Conservation (phyloP, 768 basidiomycete species). For the Mycena pura region DNA sequence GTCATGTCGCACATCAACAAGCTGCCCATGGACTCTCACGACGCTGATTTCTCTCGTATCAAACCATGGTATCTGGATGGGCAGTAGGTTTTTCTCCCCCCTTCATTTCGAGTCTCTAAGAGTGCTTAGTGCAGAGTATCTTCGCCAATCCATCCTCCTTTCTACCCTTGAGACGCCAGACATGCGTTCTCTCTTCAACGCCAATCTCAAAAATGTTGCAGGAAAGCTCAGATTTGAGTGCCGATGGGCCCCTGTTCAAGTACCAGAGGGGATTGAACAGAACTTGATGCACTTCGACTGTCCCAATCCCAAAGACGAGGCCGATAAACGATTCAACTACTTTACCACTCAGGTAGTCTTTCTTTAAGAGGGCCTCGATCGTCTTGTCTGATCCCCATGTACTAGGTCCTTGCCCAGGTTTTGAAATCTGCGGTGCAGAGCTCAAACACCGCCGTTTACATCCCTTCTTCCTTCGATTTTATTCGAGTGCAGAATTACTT, state of each 20-base stretch:
- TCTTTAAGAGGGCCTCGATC: background rate
- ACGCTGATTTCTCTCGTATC: conserved; percentile 94
- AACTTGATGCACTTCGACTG: conserved; percentile 80
- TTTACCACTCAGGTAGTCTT: conserved; percentile 83
- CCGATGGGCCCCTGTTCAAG: conserved; percentile 73
- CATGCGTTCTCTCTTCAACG: conserved; percentile 79
- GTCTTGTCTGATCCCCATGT: background rate
- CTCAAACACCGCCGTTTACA: conserved; percentile 83
- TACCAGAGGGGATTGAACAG: conserved; percentile 89
- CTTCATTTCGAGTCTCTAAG: background rate
- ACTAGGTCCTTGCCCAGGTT: conserved; percentile 78
- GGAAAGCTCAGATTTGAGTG: conserved; percentile 81
- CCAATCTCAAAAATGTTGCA: conserved; percentile 78
- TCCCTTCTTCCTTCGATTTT: conserved; percentile 97
- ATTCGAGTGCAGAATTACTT: conserved; percentile 90
- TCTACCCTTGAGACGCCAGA: conserved; percentile 92
- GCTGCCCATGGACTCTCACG: conserved; percentile 91
- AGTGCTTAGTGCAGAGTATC: conserved; percentile 69
- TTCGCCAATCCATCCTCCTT: conserved; percentile 90
- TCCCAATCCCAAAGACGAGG: conserved; percentile 72
- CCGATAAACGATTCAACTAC: conserved; percentile 84
- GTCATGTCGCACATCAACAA: conserved; percentile 86
- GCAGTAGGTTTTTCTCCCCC: conserved; percentile 61
- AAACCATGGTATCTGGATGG: conserved; percentile 98
- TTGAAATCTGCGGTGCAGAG: conserved; percentile 95